These are phyloP conservation scores for Cyclotella choctawhatcheeana DNA, from an alignment of 108 stramenopile species.

Conservation along the genomic window DNA sequence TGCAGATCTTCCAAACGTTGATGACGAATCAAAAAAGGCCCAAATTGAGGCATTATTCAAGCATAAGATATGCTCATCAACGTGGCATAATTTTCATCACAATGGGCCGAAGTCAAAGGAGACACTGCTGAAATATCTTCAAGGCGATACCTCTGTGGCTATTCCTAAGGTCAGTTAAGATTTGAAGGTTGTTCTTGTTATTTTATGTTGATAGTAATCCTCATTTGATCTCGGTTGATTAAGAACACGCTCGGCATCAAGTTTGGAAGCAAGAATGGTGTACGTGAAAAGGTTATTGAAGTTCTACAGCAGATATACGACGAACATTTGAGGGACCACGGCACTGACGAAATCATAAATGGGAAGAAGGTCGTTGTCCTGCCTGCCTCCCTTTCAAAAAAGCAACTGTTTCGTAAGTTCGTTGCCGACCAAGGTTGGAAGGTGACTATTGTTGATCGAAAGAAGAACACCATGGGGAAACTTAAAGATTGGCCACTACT, in stretches of 20 bases:
- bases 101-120: not conserved
- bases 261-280: not conserved
- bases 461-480: not conserved
- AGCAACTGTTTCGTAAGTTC: not conserved
- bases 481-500: not conserved
- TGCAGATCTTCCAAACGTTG: not conserved
- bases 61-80: not conserved
- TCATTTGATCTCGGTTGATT: too few species aligned
- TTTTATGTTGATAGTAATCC: too few species aligned
- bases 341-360: not conserved
- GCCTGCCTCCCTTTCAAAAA: not conserved
- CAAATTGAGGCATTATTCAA: not conserved
- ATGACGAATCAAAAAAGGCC: not conserved
- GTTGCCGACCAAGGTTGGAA: slow-evolving; percentile 1
- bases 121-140: slow-evolving; percentile 1
- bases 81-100: slow-evolving; percentile 14
- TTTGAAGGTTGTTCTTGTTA: too few species aligned
- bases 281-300: not conserved
- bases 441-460: not conserved
- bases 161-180: not conserved
- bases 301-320: not conserved
- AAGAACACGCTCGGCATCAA: not conserved
- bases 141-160: slow-evolving; percentile 10
- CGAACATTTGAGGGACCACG: not conserved
- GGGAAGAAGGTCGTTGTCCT: not conserved